Base-by-base conservation (phyloP, 2,329 filamentous ascomycete genomes). In the Phialophora tarda region DNA sequence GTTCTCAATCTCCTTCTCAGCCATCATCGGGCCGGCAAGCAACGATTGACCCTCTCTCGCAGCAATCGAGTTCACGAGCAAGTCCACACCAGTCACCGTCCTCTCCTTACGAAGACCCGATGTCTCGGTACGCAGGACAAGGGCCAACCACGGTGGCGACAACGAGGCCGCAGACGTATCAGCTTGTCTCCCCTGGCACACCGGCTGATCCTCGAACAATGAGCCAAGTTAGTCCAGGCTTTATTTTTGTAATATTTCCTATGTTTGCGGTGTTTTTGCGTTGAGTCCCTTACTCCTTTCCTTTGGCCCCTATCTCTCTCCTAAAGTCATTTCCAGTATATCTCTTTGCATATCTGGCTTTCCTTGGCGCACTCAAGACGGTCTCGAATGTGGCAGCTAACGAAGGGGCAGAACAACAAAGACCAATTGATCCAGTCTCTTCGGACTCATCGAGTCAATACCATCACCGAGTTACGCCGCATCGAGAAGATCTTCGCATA, bases 381-480 rank as follows among this genome's bases (percentile, higher is more conserved):
- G n/a, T 17, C 28, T 28, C 12, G 24, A 23, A 51, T 28, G 34
- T 51, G 47, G 60, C 21, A 30, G 38, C 66, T 65, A 24, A 65
- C 63, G 44, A 41, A 21, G 53, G 17, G 69, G 71, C 70, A 83
- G 80, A 76, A 78, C 28, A 79, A 83, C 66, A 82, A 82, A 71
- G 75, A 79, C 17, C 84, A 88, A 68, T 82, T 90, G 68, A 86
- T 91, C 69, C 81, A 87, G 26, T 86, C 88, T 0, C 82, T 92
- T 24, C 81, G 81, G 51, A 87, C 85, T 0, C 89, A 90, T 73
- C 85, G 86, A n/a, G 82, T 92, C 75, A 92, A 92, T 75, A 92
- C 90, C 0, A 81, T 92, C 23, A 88, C 87, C 0, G 89, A 91
- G 69, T 84, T 92, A 30, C 88, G 89, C 70, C 87, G 89, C 17